Percentiles rank a stretch among this genome's conserved stretches.
These are phyloP conservation scores for Rhododendron kiyosumense DNA, from an alignment of 148 eudicot species.

Conservation along the genomic window DNA sequence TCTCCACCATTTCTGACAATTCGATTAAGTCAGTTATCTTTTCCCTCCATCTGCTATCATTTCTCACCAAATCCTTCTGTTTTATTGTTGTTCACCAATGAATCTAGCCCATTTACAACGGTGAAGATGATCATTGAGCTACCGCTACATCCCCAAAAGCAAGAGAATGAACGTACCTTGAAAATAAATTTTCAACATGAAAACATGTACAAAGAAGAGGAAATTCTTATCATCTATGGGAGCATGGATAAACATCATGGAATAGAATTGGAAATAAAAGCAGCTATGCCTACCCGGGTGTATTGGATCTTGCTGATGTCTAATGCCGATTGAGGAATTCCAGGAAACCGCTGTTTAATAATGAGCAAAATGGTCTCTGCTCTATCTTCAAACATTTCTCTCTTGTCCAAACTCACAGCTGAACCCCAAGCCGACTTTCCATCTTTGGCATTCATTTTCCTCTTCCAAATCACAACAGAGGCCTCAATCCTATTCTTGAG, in stretches of 20 bases:
- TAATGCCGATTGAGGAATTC: conserved; percentile 56
- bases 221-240: background rate
- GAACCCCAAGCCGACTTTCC: conserved; percentile 63
- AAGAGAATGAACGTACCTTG: background rate
- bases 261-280: background rate
- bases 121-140: background rate
- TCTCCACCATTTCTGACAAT: background rate
- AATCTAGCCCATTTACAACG: background rate
- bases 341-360: conserved; percentile 58
- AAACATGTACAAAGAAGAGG: background rate
- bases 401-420: conserved; percentile 59
- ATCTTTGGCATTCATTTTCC: conserved; percentile 59
- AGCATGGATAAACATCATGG: background rate
- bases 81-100: background rate
- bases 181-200: background rate
- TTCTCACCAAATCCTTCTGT: background rate
- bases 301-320: conserved; percentile 68
- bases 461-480: conserved; percentile 60
- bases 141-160: background rate
- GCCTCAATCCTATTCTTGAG: conserved; percentile 70
- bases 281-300: conserved; percentile 37
- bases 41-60: background rate
- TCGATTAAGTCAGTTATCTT: background rate
- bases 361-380: conserved; percentile 56
- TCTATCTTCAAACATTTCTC: conserved; percentile 69